Conservation (phyloP, 257 asterid genomes). For the Ilex asprella region DNA sequence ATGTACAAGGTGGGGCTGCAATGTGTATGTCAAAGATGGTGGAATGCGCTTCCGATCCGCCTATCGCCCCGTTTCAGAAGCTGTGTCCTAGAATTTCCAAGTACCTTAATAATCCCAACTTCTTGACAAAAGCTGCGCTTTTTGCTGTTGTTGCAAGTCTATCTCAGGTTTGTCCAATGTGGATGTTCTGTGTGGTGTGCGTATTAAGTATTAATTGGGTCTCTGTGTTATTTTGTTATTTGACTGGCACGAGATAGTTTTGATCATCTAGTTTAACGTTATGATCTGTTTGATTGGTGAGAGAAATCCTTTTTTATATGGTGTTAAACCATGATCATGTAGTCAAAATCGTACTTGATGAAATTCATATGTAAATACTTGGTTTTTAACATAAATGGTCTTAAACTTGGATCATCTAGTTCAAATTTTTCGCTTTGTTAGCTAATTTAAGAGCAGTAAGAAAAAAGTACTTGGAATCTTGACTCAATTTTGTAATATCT, state of each 20-base stretch:
- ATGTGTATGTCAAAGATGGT: conserved; percentile 84
- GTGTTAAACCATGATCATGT: no score
- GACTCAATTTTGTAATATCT: no score
- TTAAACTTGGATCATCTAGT: no score
- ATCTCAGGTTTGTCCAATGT: conserved; percentile 62
- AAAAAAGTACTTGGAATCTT: no score
- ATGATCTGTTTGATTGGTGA: background rate
- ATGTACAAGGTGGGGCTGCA: conserved; percentile 87
- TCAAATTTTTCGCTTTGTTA: no score
- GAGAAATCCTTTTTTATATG: background rate
- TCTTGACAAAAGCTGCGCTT: conserved; percentile 79
- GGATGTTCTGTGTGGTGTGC: conserved; percentile 3
- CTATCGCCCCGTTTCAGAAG: conserved; percentile 66
- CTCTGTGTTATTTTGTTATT: background rate
- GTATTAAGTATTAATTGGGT: no score
- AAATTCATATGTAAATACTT: no score
- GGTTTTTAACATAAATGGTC: no score
- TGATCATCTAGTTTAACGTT: no score
- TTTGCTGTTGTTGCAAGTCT: conserved; percentile 82
- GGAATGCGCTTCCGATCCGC: conserved; percentile 66
- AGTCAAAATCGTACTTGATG: no score
- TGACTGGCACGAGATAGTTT: background rate
- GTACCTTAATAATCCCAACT: conserved; percentile 68
- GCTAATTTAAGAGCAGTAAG: no score
- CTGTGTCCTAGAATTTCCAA: conserved; percentile 81